phyloP scores from a whole-genome alignment of 164 flowering plant genomes.

The Piper betle region DNA sequence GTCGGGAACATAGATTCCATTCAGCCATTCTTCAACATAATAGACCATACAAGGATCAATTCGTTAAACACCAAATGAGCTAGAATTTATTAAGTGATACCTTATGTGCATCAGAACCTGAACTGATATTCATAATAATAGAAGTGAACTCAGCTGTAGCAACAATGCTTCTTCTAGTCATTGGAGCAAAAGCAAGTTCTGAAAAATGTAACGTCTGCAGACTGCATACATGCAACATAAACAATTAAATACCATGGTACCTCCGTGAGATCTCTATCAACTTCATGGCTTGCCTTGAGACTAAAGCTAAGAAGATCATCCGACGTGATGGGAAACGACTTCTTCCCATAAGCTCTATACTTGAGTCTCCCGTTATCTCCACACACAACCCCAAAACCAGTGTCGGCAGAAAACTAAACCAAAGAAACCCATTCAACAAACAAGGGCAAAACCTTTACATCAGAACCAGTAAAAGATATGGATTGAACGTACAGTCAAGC shows the following conservation, averaged over 20 bases:
- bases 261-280: conserved; percentile 50
- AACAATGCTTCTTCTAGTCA: neutral
- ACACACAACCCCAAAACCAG: conserved; percentile 59
- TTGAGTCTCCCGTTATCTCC: conserved; percentile 32
- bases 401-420: conserved; percentile 39
- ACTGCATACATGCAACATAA: neutral
- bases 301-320: conserved; percentile 37
- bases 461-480: neutral
- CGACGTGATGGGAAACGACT: conserved; percentile 44
- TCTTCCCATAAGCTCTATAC: conserved; percentile 56
- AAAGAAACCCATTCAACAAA: neutral
- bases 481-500: neutral
- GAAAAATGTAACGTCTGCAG: neutral
- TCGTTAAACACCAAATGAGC: no score
- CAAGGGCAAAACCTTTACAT: neutral
- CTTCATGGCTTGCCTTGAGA: conserved; percentile 51
- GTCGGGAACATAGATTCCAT: no score
- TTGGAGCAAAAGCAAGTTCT: neutral
- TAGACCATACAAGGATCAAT: no score
- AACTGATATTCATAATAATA: no score
- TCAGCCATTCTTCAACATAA: no score
- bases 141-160: neutral
- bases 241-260: conserved; percentile 17
- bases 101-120: no score
- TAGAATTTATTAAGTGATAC: no score